phyloP scores from a whole-genome alignment of 2,329 filamentous ascomycete species.

The Hawksworthiomyces lignivorus region DNA sequence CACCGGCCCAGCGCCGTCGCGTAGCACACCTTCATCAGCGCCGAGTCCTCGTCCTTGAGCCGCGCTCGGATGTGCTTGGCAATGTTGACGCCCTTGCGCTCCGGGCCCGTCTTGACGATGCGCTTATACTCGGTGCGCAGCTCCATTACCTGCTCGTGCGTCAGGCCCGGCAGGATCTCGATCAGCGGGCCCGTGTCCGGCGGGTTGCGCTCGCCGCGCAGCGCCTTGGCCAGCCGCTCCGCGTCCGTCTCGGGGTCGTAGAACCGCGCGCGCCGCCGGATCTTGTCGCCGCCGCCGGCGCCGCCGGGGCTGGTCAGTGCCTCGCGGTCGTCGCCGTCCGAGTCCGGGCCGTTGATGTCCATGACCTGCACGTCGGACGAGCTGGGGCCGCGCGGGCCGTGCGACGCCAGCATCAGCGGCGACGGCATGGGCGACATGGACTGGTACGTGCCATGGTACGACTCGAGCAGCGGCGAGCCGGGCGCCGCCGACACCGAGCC shows the following conservation, averaged over 20 bases:
- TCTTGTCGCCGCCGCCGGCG: constrained; percentile 33
- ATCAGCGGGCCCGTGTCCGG: constrained; percentile 66
- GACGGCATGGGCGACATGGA: constrained; percentile 92
- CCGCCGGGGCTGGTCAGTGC: constrained; percentile 17
- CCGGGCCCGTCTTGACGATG: constrained; percentile 68
- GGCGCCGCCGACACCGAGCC: constrained; percentile 51
- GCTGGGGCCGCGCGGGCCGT: constrained; percentile 42
- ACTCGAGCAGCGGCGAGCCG: constrained; percentile 78
- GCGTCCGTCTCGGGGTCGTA: constrained; percentile 80
- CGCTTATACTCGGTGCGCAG: constrained; percentile 86
- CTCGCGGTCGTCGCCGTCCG: constrained; percentile 33
- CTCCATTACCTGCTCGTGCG: constrained; percentile 80
- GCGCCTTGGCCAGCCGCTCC: constrained; percentile 63
- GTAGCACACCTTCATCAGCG: constrained; percentile 86
- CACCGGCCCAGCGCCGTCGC: constrained; percentile 81
- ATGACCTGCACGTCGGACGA: constrained; percentile 22
- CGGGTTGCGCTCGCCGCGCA: constrained; percentile 54
- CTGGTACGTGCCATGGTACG: constrained; percentile 91
- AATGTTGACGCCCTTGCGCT: constrained; percentile 72
- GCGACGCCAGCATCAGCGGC: constrained; percentile 53
- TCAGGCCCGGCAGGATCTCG: constrained; percentile 74
- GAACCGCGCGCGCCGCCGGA: constrained; percentile 61
- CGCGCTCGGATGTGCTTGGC: constrained; percentile 75
- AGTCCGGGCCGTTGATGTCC: constrained; percentile 45
- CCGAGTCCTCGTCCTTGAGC: constrained; percentile 64